These are phyloP conservation scores for Metschnikowia baotianmanensis DNA, from an alignment of 805 yeast species.

Conservation along the genomic window DNA sequence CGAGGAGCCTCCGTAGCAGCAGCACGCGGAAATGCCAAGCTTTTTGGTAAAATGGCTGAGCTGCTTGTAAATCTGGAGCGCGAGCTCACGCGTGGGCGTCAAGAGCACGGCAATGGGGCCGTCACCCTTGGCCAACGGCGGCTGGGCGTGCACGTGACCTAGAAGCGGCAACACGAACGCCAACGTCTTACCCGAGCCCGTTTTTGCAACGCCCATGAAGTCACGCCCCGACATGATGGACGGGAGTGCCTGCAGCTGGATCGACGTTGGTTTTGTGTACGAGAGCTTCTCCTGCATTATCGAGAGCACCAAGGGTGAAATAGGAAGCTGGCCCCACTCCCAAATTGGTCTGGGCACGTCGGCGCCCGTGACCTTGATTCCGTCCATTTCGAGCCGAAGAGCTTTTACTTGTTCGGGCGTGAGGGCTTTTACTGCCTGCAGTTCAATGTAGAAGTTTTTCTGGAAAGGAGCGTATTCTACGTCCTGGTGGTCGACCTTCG, in stretches of 20 bases:
- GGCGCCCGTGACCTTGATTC: constrained; percentile 63
- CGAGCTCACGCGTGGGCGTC: constrained; percentile 92
- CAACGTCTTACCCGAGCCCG: constrained; percentile 95
- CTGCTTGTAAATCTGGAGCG: constrained; percentile 76
- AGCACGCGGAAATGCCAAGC: constrained; percentile 53
- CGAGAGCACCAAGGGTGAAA: constrained; percentile 57
- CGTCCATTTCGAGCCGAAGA: constrained; percentile 52
- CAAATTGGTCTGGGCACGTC: constrained; percentile 62
- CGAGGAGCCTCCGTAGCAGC: constrained; percentile 91
- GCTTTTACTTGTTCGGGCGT: constrained; percentile 55
- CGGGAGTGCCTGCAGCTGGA: constrained; percentile 89
- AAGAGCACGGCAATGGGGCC: constrained; percentile 80
- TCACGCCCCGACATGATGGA: constrained; percentile 88
- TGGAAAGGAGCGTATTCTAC: constrained; percentile 52
- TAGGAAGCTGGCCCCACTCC: constrained; percentile 80
- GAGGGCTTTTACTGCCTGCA: constrained; percentile 48
- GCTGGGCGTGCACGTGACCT: constrained; percentile 78
- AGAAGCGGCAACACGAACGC: constrained; percentile 83
- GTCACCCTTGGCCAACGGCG: constrained; percentile 48
- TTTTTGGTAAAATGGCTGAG: constrained; percentile 54
- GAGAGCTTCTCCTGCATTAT: constrained; percentile 49
- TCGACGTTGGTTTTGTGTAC: constrained; percentile 72
- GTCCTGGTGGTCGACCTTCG: constrained; percentile 44
- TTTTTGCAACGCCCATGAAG: constrained; percentile 90
- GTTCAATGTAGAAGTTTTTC: constrained; percentile 62